Percentiles rank a stretch among this genome's conserved stretches.
Evolutionary conservation across 108 stramenopile species (phyloP).

Genomic region (Mediolabrus comicus): DNA sequence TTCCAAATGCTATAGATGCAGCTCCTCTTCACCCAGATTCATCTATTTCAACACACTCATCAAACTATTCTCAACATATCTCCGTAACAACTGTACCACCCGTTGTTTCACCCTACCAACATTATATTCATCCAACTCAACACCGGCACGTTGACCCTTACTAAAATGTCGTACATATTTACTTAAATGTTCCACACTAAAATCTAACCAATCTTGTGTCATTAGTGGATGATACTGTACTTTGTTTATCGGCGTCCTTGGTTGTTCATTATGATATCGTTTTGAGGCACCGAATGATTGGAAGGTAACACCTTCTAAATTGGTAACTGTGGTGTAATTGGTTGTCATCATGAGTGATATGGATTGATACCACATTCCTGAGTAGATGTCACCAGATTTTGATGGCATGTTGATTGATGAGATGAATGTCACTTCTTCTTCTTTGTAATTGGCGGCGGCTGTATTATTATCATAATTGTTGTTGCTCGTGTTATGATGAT

Average conservation of each 20-base stretch:
- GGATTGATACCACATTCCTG: conserved; percentile 40
- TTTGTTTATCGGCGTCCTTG: too few relatives aligned
- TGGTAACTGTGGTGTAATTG: conserved; percentile 1
- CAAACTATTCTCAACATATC: conserved; percentile 2
- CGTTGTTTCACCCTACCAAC: conserved; percentile 1
- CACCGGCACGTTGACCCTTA: background rate
- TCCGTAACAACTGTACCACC: conserved; percentile 1
- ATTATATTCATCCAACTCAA: background rate
- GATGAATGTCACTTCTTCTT: too few relatives aligned
- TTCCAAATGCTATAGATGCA: background rate
- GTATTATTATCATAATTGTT: too few relatives aligned
- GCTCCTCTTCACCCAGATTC: background rate
- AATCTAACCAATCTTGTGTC: conserved; percentile 51
- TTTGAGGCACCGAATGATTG: too few relatives aligned
- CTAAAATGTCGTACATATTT: conserved; percentile 30
- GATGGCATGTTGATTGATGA: too few relatives aligned
- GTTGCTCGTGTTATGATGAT: too few relatives aligned
- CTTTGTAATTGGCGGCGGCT: too few relatives aligned
- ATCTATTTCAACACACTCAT: background rate
- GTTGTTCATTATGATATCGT: too few relatives aligned
- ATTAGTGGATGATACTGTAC: too few relatives aligned
- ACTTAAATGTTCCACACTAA: conserved; percentile 54
- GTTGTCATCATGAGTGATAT: conserved; percentile 11
- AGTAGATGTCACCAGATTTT: conserved; percentile 14
- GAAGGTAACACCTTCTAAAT: conserved; percentile 4